Evolutionary conservation across 1,284 basidiomycete genomes (phyloP).

Genomic region (Sanghuangporus sanghuang): DNA sequence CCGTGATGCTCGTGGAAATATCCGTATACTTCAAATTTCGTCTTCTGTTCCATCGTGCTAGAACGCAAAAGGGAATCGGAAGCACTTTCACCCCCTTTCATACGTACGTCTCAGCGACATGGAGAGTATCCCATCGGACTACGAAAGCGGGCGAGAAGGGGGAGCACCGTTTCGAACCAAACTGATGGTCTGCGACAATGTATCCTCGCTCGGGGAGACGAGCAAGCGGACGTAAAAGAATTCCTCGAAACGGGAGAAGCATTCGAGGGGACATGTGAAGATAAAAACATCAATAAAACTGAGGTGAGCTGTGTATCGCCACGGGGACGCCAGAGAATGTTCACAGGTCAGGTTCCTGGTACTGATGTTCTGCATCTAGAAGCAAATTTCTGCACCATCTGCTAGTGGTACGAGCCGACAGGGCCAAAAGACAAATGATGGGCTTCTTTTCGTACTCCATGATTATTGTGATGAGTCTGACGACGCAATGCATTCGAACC

Average conservation of each 20-base stretch:
- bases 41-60: neutral
- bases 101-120: neutral
- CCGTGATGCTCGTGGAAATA: neutral
- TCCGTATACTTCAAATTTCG: neutral
- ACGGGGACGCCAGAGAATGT: neutral
- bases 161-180: neutral
- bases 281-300: neutral
- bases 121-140: neutral
- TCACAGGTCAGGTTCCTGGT: neutral
- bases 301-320: neutral
- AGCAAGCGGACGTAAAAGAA: neutral
- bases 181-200: neutral
- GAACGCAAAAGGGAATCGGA: neutral
- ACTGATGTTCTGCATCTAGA: neutral
- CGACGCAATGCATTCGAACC: neutral
- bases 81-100: neutral
- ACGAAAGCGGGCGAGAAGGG: neutral
- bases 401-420: neutral
- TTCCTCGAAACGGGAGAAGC: neutral
- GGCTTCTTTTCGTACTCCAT: neutral
- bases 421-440: neutral
- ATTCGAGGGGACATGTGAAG: neutral
- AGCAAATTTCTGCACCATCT: neutral
- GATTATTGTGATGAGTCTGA: conserved; percentile 1
- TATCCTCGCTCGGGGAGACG: neutral